Percentiles rank a stretch among this genome's conserved stretches.
Evolutionary conservation across 176 grass and related monocot genomes (phyloP).

Genomic region (Lolium rigidum): DNA sequence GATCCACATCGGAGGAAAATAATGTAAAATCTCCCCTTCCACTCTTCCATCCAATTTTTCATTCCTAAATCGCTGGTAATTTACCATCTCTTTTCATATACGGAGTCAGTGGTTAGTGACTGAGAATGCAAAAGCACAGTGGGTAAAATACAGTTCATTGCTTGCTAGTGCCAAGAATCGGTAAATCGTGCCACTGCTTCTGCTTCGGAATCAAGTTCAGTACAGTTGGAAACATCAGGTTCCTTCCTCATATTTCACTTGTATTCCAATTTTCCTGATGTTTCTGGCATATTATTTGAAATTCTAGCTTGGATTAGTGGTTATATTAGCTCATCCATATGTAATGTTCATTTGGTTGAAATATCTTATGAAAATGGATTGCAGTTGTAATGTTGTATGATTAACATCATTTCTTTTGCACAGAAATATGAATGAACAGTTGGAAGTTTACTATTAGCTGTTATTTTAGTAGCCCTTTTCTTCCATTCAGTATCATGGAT

Average conservation of each 20-base stretch:
- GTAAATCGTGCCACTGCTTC: slow-evolving; percentile 22
- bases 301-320: slow-evolving; percentile 17
- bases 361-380: slow-evolving; percentile 24
- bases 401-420: slow-evolving; percentile 13
- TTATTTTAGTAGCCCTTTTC: slow-evolving; percentile 28
- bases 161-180: slow-evolving; percentile 61
- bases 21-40: slow-evolving; percentile 49
- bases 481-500: not conserved
- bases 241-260: slow-evolving; percentile 34
- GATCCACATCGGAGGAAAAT: slow-evolving; percentile 54
- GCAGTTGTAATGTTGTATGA: not conserved
- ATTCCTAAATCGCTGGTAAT: slow-evolving; percentile 15
- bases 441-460: slow-evolving; percentile 16
- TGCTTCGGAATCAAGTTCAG: slow-evolving; percentile 49
- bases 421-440: not conserved
- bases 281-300: not conserved
- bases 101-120: slow-evolving; percentile 90
- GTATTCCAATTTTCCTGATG: slow-evolving; percentile 5
- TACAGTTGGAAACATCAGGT: slow-evolving; percentile 48
- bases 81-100: slow-evolving; percentile 14
- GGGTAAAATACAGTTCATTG: slow-evolving; percentile 76
- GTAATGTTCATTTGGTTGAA: not conserved
- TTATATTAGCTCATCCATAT: slow-evolving; percentile 23
- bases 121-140: slow-evolving; percentile 78
- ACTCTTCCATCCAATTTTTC: slow-evolving; percentile 2